phyloP scores from a whole-genome alignment of 2,329 filamentous ascomycete genomes.

The Botrytis porri region DNA sequence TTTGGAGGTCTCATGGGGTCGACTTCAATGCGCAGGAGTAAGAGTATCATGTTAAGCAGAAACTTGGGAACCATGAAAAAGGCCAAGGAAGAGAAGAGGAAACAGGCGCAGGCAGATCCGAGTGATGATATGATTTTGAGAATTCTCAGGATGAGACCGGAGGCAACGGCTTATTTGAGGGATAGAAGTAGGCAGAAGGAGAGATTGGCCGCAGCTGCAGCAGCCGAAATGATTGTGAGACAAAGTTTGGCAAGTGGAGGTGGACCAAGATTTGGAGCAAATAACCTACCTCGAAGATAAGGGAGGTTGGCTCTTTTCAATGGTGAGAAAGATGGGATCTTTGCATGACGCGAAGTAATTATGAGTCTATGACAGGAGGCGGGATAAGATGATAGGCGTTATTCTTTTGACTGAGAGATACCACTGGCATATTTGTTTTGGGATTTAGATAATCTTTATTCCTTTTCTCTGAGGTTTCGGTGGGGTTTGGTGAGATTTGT shows the following conservation, averaged over 20 bases:
- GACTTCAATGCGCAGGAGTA: conserved; percentile 62
- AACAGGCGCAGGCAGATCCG: conserved; percentile 92
- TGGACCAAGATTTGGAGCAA: conserved; percentile 38
- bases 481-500: not conserved
- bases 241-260: conserved; percentile 72
- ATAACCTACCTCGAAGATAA: conserved; percentile 37
- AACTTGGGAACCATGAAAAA: conserved; percentile 96
- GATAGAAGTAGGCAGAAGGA: conserved; percentile 93
- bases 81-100: conserved; percentile 92
- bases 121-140: conserved; percentile 97
- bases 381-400: conserved; percentile 9
- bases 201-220: conserved; percentile 81
- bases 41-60: conserved; percentile 88
- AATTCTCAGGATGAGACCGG: conserved; percentile 90
- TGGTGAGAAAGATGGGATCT: not conserved
- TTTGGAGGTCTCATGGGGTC: conserved; percentile 63
- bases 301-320: not conserved
- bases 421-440: conserved; percentile 12
- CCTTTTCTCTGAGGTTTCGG: not conserved
- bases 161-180: conserved; percentile 81
- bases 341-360: conserved; percentile 6
- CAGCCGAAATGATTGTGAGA: conserved; percentile 89
- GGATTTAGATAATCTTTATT: not conserved
- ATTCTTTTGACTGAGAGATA: conserved; percentile 9
- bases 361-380: conserved; percentile 6